These are phyloP conservation scores for Thelonectria rubi DNA, from an alignment of 2,329 filamentous ascomycete species.

Conservation along the genomic window DNA sequence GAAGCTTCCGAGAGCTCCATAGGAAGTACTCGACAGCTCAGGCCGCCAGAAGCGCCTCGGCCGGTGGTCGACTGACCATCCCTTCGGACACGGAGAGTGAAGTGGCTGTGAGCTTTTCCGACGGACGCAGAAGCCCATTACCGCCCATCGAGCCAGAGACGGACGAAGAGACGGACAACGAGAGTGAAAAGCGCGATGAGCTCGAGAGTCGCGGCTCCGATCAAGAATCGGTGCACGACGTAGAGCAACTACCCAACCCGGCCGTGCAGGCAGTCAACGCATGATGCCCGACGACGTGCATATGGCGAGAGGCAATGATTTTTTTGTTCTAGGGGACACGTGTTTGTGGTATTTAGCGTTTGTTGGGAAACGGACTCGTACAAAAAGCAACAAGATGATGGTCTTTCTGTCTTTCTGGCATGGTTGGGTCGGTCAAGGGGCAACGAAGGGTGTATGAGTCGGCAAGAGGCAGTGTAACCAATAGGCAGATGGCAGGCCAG, in stretches of 20 bases:
- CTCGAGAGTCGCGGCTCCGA: slow-evolving; percentile 42
- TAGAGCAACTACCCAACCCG: slow-evolving; percentile 43
- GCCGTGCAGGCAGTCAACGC: slow-evolving; percentile 47
- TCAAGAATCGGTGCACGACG: slow-evolving; percentile 42
- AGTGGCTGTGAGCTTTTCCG: slow-evolving; percentile 67
- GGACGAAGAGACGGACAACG: slow-evolving; percentile 38
- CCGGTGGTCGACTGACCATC: slow-evolving; percentile 54
- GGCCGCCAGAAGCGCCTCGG: slow-evolving; percentile 52
- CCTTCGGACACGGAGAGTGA: slow-evolving; percentile 69
- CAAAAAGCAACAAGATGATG: slow-evolving; percentile 21
- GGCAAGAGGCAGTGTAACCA: slow-evolving; percentile 10
- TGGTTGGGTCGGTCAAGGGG: slow-evolving; percentile 18
- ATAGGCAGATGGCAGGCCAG: slow-evolving; percentile 22
- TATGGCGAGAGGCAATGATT: background rate
- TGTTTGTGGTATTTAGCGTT: slow-evolving; percentile 42
- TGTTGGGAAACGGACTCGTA: slow-evolving; percentile 30
- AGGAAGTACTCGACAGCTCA: slow-evolving; percentile 66
- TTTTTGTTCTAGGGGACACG: slow-evolving; percentile 26
- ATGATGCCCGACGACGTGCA: slow-evolving; percentile 32
- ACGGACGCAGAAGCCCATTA: slow-evolving; percentile 65
- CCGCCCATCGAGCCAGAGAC: slow-evolving; percentile 59
- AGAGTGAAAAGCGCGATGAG: slow-evolving; percentile 40
- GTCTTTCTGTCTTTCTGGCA: slow-evolving; percentile 11
- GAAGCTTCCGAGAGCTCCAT: slow-evolving; percentile 71
- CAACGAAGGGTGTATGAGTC: slow-evolving; percentile 13